These are phyloP conservation scores for Pisolithus sp. DNA, from an alignment of 768 basidiomycete species.

Conservation along the genomic window DNA sequence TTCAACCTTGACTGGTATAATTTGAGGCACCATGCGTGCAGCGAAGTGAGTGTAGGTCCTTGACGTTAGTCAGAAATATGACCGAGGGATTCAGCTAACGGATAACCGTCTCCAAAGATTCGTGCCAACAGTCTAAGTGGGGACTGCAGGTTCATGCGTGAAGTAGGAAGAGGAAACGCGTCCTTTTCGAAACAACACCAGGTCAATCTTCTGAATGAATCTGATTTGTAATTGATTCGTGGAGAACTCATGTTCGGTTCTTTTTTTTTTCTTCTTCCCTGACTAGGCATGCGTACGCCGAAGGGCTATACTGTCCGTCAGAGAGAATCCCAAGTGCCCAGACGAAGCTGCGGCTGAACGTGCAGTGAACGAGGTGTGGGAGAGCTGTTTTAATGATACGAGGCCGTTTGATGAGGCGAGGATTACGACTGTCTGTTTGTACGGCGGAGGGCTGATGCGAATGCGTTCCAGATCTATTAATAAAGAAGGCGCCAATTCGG, in stretches of 20 bases:
- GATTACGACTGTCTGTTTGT: not conserved
- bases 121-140: constrained; percentile 91
- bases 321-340: constrained; percentile 74
- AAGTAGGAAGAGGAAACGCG: constrained; percentile 69
- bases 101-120: constrained; percentile 51
- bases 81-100: not conserved
- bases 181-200: constrained; percentile 92
- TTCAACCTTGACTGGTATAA: constrained; percentile 93
- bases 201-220: constrained; percentile 35
- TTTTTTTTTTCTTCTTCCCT: constrained; percentile 2
- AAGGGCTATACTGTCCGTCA: constrained; percentile 76
- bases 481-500: not conserved
- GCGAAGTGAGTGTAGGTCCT: constrained; percentile 61
- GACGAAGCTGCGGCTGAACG: constrained; percentile 72
- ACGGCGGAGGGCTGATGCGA: not conserved
- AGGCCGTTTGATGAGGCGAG: constrained; percentile 93
- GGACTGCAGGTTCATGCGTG: constrained; percentile 83
- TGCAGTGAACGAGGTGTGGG: constrained; percentile 95
- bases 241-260: not conserved
- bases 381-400: constrained; percentile 92
- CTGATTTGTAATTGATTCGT: constrained; percentile 1
- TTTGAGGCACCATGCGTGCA: constrained; percentile 91
- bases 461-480: constrained; percentile 27
- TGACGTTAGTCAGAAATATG: not conserved
- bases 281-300: constrained; percentile 82